A percentile compares a stretch with the other conserved stretches of the same genome.
These are phyloP conservation scores for Cyberlindnera xylosilytica DNA, from an alignment of 805 yeast species.

Conservation along the genomic window DNA sequence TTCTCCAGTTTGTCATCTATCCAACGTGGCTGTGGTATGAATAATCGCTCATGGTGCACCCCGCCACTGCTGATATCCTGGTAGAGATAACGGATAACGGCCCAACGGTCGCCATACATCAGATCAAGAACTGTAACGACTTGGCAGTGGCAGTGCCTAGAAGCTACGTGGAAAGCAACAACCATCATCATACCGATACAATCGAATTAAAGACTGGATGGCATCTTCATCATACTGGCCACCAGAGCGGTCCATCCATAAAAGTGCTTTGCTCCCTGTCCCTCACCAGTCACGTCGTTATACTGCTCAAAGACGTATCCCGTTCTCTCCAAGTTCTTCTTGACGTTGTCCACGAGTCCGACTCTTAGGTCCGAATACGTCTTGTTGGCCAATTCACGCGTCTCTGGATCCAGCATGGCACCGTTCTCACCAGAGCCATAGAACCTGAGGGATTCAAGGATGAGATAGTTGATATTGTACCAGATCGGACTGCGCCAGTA, in stretches of 20 bases:
- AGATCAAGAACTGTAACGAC: too few relatives aligned
- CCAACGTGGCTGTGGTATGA: too few relatives aligned
- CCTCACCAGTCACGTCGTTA: conserved; percentile 69
- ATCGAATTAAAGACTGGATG: conserved; percentile 26
- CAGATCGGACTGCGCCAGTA: conserved; percentile 97
- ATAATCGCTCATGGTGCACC: too few relatives aligned
- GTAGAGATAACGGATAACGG: too few relatives aligned
- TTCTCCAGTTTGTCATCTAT: too few relatives aligned
- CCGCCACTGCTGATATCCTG: too few relatives aligned
- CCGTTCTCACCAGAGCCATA: conserved; percentile 39
- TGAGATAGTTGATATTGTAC: conserved; percentile 86
- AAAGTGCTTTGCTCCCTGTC: conserved; percentile 83
- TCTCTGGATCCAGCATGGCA: conserved; percentile 27
- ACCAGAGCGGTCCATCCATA: conserved; percentile 92
- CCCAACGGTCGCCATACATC: too few relatives aligned
- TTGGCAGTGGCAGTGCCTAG: too few relatives aligned
- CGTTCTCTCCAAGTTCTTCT: conserved; percentile 63
- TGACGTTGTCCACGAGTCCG: conserved; percentile 68
- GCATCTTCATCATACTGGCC: conserved; percentile 80
- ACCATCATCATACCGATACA: too few relatives aligned
- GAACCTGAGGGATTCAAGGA: conserved; percentile 63
- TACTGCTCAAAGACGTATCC: conserved; percentile 93
- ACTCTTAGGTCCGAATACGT: conserved; percentile 58
- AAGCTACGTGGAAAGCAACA: too few relatives aligned
- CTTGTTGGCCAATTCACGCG: conserved; percentile 35